Conservation (phyloP, 2,329 filamentous ascomycete species). For the Stagonosporopsis rhizophila region DNA sequence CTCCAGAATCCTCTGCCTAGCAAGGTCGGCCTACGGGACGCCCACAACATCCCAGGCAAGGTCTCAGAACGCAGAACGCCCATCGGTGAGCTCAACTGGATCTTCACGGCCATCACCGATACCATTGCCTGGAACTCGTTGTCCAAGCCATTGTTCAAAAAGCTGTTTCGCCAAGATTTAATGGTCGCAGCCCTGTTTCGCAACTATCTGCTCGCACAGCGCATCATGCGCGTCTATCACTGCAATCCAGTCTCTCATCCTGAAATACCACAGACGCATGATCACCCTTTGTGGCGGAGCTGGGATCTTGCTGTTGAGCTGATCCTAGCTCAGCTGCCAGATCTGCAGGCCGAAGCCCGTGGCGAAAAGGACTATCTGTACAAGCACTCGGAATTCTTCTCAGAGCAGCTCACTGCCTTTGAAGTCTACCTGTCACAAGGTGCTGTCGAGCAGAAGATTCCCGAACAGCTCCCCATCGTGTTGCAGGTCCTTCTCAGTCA, state of each 20-base stretch:
- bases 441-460: slow-evolving; percentile 82
- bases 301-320: slow-evolving; percentile 98
- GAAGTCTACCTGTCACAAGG: slow-evolving; percentile 91
- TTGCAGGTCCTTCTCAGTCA: slow-evolving; percentile 95
- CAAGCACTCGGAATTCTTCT: slow-evolving; percentile 93
- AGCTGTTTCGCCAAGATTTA: slow-evolving; percentile 94
- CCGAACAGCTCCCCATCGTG: slow-evolving; percentile 94
- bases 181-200: slow-evolving; percentile 99
- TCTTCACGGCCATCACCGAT: slow-evolving; percentile 98
- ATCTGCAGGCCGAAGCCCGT: slow-evolving; percentile 79
- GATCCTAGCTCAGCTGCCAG: slow-evolving; percentile 86
- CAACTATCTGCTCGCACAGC: slow-evolving; percentile 92
- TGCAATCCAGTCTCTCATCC: slow-evolving; percentile 94
- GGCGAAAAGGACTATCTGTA: slow-evolving; percentile 83
- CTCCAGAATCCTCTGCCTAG: slow-evolving; percentile 81
- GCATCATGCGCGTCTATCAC: slow-evolving; percentile 95
- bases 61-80: slow-evolving; percentile 93
- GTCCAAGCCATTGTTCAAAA: slow-evolving; percentile 88
- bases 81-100: slow-evolving; percentile 97
- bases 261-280: slow-evolving; percentile 89
- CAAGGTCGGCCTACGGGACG: slow-evolving; percentile 77
- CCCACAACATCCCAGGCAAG: slow-evolving; percentile 86
- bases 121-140: slow-evolving; percentile 98
- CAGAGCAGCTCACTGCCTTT: slow-evolving; percentile 95
- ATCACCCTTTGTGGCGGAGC: slow-evolving; percentile 94